Percentiles rank a stretch among this genome's conserved stretches.
These are phyloP conservation scores for Exophiala aquamarina DNA, from an alignment of 2,329 filamentous ascomycete genomes.

Conservation along the genomic window DNA sequence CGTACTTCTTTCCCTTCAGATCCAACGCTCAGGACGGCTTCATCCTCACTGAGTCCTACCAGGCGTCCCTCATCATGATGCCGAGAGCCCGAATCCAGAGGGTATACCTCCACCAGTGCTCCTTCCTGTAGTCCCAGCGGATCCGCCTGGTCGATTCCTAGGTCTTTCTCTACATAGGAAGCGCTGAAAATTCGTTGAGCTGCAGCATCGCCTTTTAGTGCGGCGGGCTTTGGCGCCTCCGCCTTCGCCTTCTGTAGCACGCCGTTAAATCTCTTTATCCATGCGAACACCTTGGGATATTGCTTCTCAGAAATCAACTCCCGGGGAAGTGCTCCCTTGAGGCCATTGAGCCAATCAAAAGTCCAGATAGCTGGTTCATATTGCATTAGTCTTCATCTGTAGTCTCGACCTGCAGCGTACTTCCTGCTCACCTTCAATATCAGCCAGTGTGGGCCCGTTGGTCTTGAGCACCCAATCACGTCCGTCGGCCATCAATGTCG, in stretches of 20 bases:
- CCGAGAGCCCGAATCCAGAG: conserved; percentile 61
- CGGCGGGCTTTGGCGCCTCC: conserved; percentile 40
- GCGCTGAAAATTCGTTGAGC: conserved; percentile 47
- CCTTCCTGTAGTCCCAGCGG: conserved; percentile 55
- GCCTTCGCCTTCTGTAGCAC: conserved; percentile 46
- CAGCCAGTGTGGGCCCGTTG: conserved; percentile 56
- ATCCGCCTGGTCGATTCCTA: conserved; percentile 51
- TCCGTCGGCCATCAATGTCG: conserved; percentile 63
- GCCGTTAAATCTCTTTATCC: conserved; percentile 62
- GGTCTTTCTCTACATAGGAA: conserved; percentile 47
- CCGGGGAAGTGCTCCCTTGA: conserved; percentile 57
- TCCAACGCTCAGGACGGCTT: conserved; percentile 59
- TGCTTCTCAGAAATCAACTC: conserved; percentile 51
- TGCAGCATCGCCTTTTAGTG: conserved; percentile 56
- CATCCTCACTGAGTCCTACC: conserved; percentile 51
- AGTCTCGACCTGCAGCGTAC: conserved; percentile 18
- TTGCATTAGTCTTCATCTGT: conserved; percentile 20
- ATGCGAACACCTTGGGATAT: conserved; percentile 63
- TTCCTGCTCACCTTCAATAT: conserved; percentile 59
- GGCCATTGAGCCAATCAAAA: conserved; percentile 62
- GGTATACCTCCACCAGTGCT: conserved; percentile 58
- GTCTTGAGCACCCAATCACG: conserved; percentile 63
- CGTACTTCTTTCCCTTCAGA: conserved; percentile 46
- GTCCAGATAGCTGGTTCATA: conserved; percentile 56
- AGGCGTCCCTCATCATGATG: conserved; percentile 60